Evolutionary conservation across 371 early-diverging fungal species (phyloP).

Genomic region (Mortierella sp.): DNA sequence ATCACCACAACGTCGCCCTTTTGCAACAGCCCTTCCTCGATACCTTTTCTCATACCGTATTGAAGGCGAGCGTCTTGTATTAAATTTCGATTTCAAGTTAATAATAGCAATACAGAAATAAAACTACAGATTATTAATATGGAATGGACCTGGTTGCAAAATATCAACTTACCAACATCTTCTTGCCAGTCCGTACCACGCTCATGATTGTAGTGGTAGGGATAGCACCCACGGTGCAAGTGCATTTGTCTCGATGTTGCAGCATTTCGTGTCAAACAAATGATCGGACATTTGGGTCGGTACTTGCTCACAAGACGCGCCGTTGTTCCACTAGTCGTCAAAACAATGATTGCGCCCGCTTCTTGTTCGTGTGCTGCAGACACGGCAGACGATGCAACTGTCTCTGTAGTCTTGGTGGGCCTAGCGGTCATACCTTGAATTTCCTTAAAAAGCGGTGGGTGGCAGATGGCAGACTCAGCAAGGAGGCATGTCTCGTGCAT

Average conservation of each 20-base stretch:
- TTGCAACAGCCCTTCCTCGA: conserved; percentile 67
- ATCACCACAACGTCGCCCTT: conserved; percentile 74
- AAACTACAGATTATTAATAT: neutral
- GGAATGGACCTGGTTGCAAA: no score
- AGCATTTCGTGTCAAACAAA: conserved; percentile 85
- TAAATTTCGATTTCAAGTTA: neutral
- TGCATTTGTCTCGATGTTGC: conserved; percentile 90
- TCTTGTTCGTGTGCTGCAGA: conserved; percentile 86
- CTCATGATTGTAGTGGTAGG: conserved; percentile 77
- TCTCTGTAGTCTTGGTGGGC: conserved; percentile 88
- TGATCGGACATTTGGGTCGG: conserved; percentile 91
- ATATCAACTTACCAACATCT: conserved; percentile 44
- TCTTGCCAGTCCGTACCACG: conserved; percentile 61
- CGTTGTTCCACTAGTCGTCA: conserved; percentile 84
- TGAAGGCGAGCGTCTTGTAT: conserved; percentile 68
- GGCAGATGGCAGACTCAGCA: conserved; percentile 81
- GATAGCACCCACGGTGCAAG: conserved; percentile 89
- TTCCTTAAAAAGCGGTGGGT: conserved; percentile 81
- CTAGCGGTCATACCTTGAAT: conserved; percentile 80
- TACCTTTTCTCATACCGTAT: conserved; percentile 70
- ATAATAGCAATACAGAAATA: neutral
- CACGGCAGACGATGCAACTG: conserved; percentile 93
- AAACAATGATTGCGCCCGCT: conserved; percentile 89
- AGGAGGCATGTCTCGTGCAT: conserved; percentile 78
- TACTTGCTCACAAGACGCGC: conserved; percentile 95